Percentiles rank a stretch among this genome's conserved stretches.
phyloP scores from a whole-genome alignment of 305 asterid species.

The Rubia tinctorum region DNA sequence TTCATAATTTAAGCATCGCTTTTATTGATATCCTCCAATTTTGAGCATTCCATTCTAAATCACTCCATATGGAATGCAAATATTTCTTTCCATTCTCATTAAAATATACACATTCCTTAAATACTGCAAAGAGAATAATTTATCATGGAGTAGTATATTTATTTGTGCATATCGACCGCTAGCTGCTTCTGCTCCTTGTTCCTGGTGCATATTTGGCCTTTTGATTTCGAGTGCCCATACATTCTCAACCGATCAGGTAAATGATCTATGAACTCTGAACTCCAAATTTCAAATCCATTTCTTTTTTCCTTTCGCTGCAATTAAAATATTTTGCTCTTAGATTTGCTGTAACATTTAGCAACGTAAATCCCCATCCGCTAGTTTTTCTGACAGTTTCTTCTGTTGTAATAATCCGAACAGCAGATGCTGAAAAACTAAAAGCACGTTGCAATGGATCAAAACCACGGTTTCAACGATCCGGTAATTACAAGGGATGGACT shows the following conservation, averaged over 20 bases:
- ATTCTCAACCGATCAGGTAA: background rate
- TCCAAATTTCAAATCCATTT: too few relatives aligned
- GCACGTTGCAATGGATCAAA: background rate
- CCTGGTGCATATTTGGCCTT: background rate
- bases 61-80: background rate
- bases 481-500: background rate
- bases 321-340: too few relatives aligned
- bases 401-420: background rate
- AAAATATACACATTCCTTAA: background rate
- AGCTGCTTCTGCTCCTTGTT: background rate
- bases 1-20: too few relatives aligned
- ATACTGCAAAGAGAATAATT: background rate
- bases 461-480: background rate
- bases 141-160: too few relatives aligned
- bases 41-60: too few relatives aligned
- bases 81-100: background rate
- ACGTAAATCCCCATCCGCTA: too few relatives aligned
- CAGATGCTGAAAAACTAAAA: background rate
- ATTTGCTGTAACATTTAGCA: too few relatives aligned
- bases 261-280: too few relatives aligned
- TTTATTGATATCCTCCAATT: too few relatives aligned
- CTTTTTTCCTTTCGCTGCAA: too few relatives aligned
- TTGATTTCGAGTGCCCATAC: background rate
- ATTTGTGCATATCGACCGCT: background rate
- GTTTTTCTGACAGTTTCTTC: too few relatives aligned